These are phyloP conservation scores for Bothriochloa decipiens DNA, from an alignment of 176 grass and related monocot species.

Conservation along the genomic window DNA sequence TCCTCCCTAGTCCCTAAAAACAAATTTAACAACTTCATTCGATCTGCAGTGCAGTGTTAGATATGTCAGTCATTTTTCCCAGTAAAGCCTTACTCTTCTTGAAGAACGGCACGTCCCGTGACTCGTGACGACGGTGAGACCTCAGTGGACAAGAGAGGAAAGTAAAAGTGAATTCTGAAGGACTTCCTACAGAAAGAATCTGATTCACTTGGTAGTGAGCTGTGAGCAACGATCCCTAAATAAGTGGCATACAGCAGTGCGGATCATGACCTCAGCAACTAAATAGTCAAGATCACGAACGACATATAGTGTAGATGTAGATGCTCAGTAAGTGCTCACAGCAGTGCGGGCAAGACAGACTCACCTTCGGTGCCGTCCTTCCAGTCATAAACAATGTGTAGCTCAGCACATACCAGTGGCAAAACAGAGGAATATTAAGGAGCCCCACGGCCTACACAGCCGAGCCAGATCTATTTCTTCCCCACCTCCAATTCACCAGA, in stretches of 20 bases:
- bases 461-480: conserved; percentile 1
- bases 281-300: conserved; percentile 1
- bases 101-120: neutral
- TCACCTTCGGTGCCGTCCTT: neutral
- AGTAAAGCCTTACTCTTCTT: neutral
- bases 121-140: neutral
- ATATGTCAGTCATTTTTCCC: neutral
- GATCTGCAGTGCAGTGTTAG: neutral
- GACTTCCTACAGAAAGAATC: neutral
- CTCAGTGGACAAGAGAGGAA: neutral
- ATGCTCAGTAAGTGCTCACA: neutral
- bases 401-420: neutral
- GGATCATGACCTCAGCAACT: neutral
- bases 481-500: conserved; percentile 9
- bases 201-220: neutral
- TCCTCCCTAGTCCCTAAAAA: neutral
- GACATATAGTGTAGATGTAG: neutral
- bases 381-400: neutral
- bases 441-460: neutral
- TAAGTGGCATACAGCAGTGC: neutral
- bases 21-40: neutral
- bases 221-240: neutral
- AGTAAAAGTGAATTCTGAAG: neutral
- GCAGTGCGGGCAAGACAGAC: neutral
- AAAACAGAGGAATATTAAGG: neutral